A percentile compares a stretch with the other conserved stretches of the same genome.
These are phyloP conservation scores for Syzygium aqueum DNA, from an alignment of 345 rosid genomes.

Conservation along the genomic window DNA sequence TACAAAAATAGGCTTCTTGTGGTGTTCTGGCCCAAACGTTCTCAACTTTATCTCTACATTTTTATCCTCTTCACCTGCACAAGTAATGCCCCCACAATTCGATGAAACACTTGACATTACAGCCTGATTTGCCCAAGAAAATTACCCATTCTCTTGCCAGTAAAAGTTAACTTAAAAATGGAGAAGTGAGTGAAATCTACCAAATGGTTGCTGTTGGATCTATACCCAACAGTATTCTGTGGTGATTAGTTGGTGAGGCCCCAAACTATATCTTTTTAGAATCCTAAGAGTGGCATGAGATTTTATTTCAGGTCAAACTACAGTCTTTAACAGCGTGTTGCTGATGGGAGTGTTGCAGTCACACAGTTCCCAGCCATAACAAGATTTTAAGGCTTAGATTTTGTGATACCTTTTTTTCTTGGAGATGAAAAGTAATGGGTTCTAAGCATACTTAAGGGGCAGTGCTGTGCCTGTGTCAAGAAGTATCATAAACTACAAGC, in stretches of 20 bases:
- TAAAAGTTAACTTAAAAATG: neutral
- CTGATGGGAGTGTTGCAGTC: neutral
- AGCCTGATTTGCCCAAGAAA: neutral
- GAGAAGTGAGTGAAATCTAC: neutral
- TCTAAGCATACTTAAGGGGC: neutral
- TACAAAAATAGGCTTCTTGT: slow-evolving; percentile 63
- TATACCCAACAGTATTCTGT: neutral
- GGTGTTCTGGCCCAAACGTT: slow-evolving; percentile 53
- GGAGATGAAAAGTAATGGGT: neutral
- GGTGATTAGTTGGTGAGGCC: neutral
- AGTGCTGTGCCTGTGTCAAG: neutral
- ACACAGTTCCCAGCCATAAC: neutral
- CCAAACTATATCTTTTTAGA: neutral
- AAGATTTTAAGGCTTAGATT: neutral
- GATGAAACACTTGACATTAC: neutral
- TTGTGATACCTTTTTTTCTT: neutral
- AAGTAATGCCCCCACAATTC: neutral
- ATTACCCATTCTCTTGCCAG: neutral
- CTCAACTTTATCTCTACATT: slow-evolving; percentile 85
- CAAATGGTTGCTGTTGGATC: neutral
- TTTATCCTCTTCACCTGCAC: slow-evolving; percentile 85
- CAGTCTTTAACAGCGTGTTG: neutral
- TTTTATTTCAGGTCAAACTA: neutral
- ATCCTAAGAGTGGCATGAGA: neutral
- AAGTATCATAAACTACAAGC: neutral